Percentiles rank a stretch among this genome's conserved stretches.
Evolutionary conservation across 2,329 filamentous ascomycete species (phyloP).

Genomic region (Aquanectria penicillioides): DNA sequence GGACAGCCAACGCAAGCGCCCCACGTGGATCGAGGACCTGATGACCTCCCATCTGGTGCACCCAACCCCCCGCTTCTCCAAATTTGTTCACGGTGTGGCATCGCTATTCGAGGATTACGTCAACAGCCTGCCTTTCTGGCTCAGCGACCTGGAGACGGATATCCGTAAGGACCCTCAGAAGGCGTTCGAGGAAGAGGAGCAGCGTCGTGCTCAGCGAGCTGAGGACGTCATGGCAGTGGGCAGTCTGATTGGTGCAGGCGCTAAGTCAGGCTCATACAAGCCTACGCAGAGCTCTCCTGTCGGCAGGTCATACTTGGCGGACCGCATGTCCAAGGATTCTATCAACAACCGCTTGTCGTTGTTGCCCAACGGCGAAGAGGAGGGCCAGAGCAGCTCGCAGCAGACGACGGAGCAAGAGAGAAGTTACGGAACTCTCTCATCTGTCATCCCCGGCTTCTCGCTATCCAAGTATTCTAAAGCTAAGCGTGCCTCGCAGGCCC

Average conservation of each 20-base stretch:
- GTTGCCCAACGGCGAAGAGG: slow-evolving; percentile 44
- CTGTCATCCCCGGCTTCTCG: slow-evolving; percentile 84
- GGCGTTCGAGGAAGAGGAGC: slow-evolving; percentile 92
- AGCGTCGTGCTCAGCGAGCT: slow-evolving; percentile 80
- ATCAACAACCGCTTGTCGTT: slow-evolving; percentile 38
- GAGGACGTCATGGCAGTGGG: slow-evolving; percentile 92
- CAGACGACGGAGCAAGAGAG: slow-evolving; percentile 46
- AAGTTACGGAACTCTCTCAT: slow-evolving; percentile 69
- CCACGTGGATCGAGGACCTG: slow-evolving; percentile 89
- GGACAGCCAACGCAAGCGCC: slow-evolving; percentile 71
- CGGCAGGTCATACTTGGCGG: slow-evolving; percentile 71
- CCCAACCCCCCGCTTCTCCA: slow-evolving; percentile 89
- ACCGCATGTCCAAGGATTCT: slow-evolving; percentile 58
- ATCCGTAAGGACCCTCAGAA: slow-evolving; percentile 92
- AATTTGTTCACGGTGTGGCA: slow-evolving; percentile 94
- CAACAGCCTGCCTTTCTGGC: slow-evolving; percentile 96
- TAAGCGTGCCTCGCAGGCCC: slow-evolving; percentile 59
- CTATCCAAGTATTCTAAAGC: slow-evolving; percentile 78
- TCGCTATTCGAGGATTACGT: slow-evolving; percentile 95
- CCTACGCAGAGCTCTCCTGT: slow-evolving; percentile 73
- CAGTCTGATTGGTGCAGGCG: slow-evolving; percentile 80
- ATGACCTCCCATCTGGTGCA: slow-evolving; percentile 94
- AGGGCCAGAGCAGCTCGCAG: slow-evolving; percentile 49
- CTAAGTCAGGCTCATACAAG: slow-evolving; percentile 63
- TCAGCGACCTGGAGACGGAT: slow-evolving; percentile 89